A percentile compares a stretch with the other conserved stretches of the same genome.
Conservation (phyloP, 179 eudicot genomes). For the Beta corolliflora region DNA sequence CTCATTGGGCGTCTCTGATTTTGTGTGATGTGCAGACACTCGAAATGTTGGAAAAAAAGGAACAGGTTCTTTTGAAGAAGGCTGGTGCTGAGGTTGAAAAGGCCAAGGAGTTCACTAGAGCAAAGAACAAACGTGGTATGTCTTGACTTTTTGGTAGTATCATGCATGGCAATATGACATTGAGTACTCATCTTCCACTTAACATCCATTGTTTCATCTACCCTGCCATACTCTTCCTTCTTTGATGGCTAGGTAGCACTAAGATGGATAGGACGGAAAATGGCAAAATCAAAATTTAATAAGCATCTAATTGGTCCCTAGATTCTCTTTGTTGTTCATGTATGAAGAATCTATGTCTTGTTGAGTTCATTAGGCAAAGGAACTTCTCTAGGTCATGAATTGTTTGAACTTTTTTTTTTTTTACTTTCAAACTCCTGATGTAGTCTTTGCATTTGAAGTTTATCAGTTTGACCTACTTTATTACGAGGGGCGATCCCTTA, state of each 20-base stretch:
- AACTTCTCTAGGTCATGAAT: no score
- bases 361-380: no score
- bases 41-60: conserved; percentile 89
- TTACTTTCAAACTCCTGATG: no score
- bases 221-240: not conserved
- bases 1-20: not conserved
- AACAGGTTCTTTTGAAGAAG: conserved; percentile 66
- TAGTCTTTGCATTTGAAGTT: no score
- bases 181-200: not conserved
- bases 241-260: not conserved
- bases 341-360: no score
- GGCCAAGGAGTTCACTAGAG: conserved; percentile 75
- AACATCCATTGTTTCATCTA: not conserved
- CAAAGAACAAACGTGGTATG: conserved; percentile 85
- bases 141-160: not conserved
- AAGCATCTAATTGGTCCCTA: no score
- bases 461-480: no score
- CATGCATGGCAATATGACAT: not conserved
- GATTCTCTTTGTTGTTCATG: no score
- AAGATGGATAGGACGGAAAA: no score
- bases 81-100: conserved; percentile 72
- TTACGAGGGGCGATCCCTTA: no score
- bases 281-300: no score
- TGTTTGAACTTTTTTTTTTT: no score
- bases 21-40: conserved; percentile 52